Evolutionary conservation across 2,329 filamentous ascomycete genomes (phyloP), one percentile per base, ranked within the genome.

Genomic region (Fusarium equiseti): DNA sequence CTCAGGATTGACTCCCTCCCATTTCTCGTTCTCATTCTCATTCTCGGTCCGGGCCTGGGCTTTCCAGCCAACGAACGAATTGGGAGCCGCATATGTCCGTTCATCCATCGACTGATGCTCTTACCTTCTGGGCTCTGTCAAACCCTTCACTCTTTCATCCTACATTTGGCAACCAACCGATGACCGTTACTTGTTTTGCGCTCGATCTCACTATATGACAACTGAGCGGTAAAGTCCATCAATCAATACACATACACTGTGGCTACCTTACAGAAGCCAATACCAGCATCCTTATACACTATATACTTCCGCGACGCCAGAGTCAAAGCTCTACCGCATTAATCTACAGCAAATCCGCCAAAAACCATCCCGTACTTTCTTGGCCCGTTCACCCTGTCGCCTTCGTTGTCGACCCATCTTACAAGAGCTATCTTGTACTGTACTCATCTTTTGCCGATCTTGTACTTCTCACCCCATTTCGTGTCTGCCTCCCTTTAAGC

Each of bases 1-100:
- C 70, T 65, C 66, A 68, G 50, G 50, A 73, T 55, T 71, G 51
- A 62, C 60, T 73, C 63, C 59, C 73, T 55, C 59, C 63, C 32
- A 18, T 35, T 35, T 35, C 32, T 35, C 5, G 16, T 35, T 35
- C 35, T 32, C 31, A 13, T 32, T 32, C 31, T 38, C 35, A 38
- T 59, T 63, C 69, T 73, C 73, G 67, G 64, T 72, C 69, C 63
- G 62, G 66, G 66, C 61, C 62, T 72, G 66, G 69, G 57, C 65
- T 70, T 48, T 70, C 20, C 57, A 63, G 60, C 40, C 51, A 70
- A 72, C 69, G 58, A 71, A 71, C 72, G 73, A 75, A 75, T 75
- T 75, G 71, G 73, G 73, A 75, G 73, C 73, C 73, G 73, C 73
- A 73, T 65, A 59, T 61, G 67, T 71, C 70, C 69, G 67, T 69